Evolutionary conservation across 2,329 filamentous ascomycete genomes (phyloP), one percentile per base, ranked within the genome.

Genomic region (Xylariaceae sp.): DNA sequence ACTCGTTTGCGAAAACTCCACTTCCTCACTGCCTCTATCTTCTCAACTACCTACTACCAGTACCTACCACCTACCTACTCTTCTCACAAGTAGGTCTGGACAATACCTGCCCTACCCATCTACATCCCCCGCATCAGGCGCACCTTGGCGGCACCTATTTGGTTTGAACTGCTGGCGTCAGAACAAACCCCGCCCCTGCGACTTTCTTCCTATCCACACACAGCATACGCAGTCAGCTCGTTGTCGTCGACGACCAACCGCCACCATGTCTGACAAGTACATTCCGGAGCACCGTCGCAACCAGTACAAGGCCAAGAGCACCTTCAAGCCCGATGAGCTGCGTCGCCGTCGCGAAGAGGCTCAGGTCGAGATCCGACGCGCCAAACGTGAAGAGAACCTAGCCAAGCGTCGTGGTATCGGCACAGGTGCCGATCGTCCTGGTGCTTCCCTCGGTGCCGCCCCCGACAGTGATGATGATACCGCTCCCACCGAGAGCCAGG

Each of bases 301-400:
- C 68, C 92, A 96, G 81, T 99, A 96, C 88, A 99, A 99, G 88
- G 94, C 94, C 58, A 97, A 97, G 85, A 93, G 90, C 79, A 91
- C 91, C 73, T 97, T 99, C 84, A 97, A 97, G 86, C 93, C 93
- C 71, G 94, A 99, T 76, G 94, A 99, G 82, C 88, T 99, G 68
- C 91, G 94, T 75, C 92, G 94, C 73, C 94, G 94, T 75, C 94
- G 94, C 74, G 94, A 99, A 77, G 94, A 99, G 80, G 92, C 97
- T 78, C 94, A 97, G 80, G 94, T 99, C 67, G 94, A 99, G 81
- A 99, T 99, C 74, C 88, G 94, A 75, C 96, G 96, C 81, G 90
- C 92, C 67, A 97, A 97, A 86, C 88, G 94, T 74, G 94, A 99
- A 80, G 94, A 99, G 82, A 97, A 97, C 80, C 80, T 99, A 74